Percentiles rank a stretch among this genome's conserved stretches.
Evolutionary conservation across 495 filamentous ascomycete species (phyloP).

Genomic region (Neurospora tetraspora): DNA sequence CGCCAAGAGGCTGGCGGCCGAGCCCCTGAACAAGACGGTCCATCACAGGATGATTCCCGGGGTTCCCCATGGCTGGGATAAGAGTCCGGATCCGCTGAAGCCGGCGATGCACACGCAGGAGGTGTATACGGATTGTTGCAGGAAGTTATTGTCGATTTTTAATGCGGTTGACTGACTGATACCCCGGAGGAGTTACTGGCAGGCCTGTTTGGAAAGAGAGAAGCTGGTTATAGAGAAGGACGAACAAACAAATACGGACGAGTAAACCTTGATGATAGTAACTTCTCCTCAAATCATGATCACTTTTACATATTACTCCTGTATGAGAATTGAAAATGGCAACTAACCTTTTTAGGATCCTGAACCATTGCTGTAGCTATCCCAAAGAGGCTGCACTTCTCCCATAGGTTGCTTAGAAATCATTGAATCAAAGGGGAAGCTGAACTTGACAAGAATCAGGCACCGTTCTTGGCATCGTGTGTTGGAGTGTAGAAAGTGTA

Average conservation of each 20-base stretch:
- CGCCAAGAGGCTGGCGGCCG: conserved; percentile 44
- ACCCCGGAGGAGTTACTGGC: neutral
- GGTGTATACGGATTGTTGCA: conserved; percentile 31
- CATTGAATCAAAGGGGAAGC: neutral
- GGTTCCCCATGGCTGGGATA: conserved; percentile 79
- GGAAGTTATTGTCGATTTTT: conserved; percentile 22
- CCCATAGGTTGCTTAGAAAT: neutral
- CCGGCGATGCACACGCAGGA: conserved; percentile 32
- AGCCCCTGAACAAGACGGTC: conserved; percentile 55
- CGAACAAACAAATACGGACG: neutral
- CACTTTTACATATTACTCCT: neutral
- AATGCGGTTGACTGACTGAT: neutral
- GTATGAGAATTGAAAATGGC: neutral
- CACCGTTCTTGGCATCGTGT: neutral
- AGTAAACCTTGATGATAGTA: neutral
- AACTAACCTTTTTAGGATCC: neutral
- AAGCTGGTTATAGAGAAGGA: neutral
- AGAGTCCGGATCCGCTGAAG: conserved; percentile 68
- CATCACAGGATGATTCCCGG: conserved; percentile 60
- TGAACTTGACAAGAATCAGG: neutral
- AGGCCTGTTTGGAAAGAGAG: neutral
- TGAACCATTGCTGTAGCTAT: neutral
- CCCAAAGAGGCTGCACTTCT: neutral
- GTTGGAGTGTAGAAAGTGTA: too few species aligned
- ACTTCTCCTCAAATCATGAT: neutral